phyloP scores from a whole-genome alignment of 805 yeast genomes.

The Ogataea minuta region DNA sequence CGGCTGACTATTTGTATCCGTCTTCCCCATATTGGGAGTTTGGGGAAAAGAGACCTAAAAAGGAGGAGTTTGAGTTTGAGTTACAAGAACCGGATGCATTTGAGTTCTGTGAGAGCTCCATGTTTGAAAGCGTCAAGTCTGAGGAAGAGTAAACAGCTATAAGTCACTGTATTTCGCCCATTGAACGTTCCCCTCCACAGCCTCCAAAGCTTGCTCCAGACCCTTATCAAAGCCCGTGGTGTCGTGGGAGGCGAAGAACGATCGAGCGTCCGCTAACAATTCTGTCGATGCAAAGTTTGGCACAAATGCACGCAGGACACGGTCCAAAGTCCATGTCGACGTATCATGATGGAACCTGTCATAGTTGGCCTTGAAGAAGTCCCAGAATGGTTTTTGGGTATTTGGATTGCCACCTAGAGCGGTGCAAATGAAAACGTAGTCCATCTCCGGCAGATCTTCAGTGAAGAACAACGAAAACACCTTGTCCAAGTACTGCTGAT shows the following conservation, averaged over 20 bases:
- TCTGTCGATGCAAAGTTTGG: slow-evolving; percentile 36
- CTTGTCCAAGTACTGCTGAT: slow-evolving; percentile 36
- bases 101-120: slow-evolving; percentile 10
- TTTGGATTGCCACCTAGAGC: slow-evolving; percentile 46
- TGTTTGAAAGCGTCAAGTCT: slow-evolving; percentile 12
- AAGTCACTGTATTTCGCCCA: slow-evolving; percentile 40
- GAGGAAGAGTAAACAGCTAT: slow-evolving; percentile 1
- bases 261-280: slow-evolving; percentile 36
- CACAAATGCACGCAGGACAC: slow-evolving; percentile 36
- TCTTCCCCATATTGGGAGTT: slow-evolving; percentile 7
- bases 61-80: neutral
- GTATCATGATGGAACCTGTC: slow-evolving; percentile 40
- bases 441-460: slow-evolving; percentile 54
- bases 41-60: neutral
- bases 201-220: slow-evolving; percentile 54
- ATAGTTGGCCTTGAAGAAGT: slow-evolving; percentile 49
- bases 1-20: slow-evolving; percentile 8
- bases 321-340: slow-evolving; percentile 36
- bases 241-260: slow-evolving; percentile 46
- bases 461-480: slow-evolving; percentile 43
- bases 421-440: slow-evolving; percentile 49
- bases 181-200: slow-evolving; percentile 44
- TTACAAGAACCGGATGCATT: slow-evolving; percentile 2
- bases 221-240: slow-evolving; percentile 58
- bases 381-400: slow-evolving; percentile 47